Percentiles rank a stretch among this genome's conserved stretches.
These are phyloP conservation scores for Ceratocystis colombiana DNA, from an alignment of 2,329 filamentous ascomycete species.

Conservation along the genomic window DNA sequence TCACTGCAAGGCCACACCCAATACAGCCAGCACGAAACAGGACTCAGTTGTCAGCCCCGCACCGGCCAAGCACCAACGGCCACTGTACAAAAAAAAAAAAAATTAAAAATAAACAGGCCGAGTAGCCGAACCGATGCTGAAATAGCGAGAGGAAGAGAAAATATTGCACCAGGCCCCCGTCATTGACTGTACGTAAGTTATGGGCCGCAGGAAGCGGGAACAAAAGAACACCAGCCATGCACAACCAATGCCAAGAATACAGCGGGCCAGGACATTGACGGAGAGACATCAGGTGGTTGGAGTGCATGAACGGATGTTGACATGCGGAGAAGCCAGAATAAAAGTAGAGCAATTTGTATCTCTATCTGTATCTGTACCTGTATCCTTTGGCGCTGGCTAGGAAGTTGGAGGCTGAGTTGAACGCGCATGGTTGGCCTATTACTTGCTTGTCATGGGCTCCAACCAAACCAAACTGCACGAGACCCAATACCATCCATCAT, in stretches of 20 bases:
- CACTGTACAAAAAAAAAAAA: too few relatives aligned
- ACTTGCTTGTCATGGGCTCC: too few relatives aligned
- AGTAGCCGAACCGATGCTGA: neutral
- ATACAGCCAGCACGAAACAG: neutral
- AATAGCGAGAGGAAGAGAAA: too few relatives aligned
- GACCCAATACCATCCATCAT: too few relatives aligned
- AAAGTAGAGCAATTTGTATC: neutral
- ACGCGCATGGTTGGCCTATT: too few relatives aligned
- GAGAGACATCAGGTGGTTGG: slow-evolving; percentile 13
- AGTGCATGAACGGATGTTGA: slow-evolving; percentile 2
- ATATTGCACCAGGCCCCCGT: too few relatives aligned
- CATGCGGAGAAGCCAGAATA: neutral
- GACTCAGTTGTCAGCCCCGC: neutral
- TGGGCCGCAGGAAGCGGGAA: neutral
- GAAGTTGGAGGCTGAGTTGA: too few relatives aligned
- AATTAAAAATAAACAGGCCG: neutral
- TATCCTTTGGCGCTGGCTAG: too few relatives aligned
- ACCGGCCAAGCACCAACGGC: neutral
- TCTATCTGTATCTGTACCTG: neutral
- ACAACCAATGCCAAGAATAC: neutral
- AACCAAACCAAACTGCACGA: too few relatives aligned
- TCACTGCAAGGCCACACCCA: neutral
- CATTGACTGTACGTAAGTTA: too few relatives aligned
- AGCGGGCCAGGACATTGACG: neutral
- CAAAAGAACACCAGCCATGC: neutral